Conservation (phyloP, 345 rosid genomes). For the Salix caprea region DNA sequence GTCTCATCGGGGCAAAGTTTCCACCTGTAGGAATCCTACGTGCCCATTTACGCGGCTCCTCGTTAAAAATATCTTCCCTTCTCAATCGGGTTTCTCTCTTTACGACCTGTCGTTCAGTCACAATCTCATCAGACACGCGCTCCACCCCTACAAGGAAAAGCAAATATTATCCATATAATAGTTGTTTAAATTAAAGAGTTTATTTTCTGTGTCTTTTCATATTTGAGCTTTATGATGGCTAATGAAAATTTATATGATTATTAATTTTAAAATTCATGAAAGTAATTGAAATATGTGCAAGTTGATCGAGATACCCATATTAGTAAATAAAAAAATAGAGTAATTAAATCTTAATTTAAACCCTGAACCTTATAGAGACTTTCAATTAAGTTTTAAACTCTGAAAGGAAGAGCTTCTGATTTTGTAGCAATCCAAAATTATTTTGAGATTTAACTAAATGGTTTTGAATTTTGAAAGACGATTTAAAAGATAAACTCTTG, state of each 20-base stretch:
- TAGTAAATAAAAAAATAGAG: not conserved
- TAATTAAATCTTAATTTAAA: not conserved
- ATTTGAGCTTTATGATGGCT: too few species aligned
- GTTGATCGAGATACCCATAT: too few species aligned
- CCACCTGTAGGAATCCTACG: slow-evolving; percentile 23
- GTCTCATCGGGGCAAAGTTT: not conserved
- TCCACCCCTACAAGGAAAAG: not conserved
- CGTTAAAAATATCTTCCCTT: slow-evolving; percentile 2
- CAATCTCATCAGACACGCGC: not conserved
- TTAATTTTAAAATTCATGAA: too few species aligned
- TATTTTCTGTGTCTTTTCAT: too few species aligned
- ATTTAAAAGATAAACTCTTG: not conserved
- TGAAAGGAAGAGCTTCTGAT: not conserved
- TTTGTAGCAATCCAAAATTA: not conserved
- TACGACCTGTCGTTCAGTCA: not conserved
- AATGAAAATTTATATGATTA: too few species aligned
- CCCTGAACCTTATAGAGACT: not conserved
- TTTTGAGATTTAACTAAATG: too few species aligned
- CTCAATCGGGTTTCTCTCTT: not conserved
- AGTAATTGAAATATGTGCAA: accelerated
- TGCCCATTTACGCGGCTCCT: slow-evolving; percentile 38
- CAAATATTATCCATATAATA: not conserved
- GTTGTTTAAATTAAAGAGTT: too few species aligned
- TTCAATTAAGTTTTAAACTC: not conserved
- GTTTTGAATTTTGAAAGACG: not conserved